Percentiles rank a stretch among this genome's conserved stretches.
These are phyloP conservation scores for Nicotiana sylvestris DNA, from an alignment of 257 asterid genomes.

Conservation along the genomic window DNA sequence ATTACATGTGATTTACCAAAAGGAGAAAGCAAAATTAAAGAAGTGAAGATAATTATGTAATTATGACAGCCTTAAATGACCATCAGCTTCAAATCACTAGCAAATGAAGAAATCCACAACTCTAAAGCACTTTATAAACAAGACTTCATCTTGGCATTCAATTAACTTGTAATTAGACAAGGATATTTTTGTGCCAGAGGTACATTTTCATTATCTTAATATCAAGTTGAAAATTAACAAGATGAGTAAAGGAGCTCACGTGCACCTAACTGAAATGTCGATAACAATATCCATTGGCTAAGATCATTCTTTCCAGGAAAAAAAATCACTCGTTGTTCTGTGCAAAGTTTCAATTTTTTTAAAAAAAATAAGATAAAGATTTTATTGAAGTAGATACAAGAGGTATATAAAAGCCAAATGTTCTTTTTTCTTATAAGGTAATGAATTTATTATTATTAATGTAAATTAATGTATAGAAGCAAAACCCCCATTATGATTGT, in stretches of 20 bases:
- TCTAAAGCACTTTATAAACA: neutral
- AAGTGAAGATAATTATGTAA: neutral
- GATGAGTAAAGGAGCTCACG: neutral
- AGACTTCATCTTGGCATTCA: neutral
- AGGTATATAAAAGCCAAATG: neutral
- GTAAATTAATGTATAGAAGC: neutral
- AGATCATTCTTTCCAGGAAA: neutral
- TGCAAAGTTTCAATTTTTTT: neutral
- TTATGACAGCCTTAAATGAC: conserved; percentile 9
- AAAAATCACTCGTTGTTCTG: neutral
- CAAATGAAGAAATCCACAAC: neutral
- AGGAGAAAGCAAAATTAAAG: neutral
- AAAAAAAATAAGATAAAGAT: neutral
- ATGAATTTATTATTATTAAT: neutral
- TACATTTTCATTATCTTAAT: neutral
- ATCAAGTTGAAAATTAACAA: neutral
- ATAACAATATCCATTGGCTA: neutral
- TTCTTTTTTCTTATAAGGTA: neutral
- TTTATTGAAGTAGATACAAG: neutral
- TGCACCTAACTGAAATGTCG: neutral
- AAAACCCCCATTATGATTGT: neutral
- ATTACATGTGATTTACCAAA: neutral
- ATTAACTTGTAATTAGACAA: neutral
- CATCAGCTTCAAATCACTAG: neutral
- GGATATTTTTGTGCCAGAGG: neutral